Base-by-base conservation (phyloP, 345 rosid genomes). In the Conringia planisiliqua region DNA sequence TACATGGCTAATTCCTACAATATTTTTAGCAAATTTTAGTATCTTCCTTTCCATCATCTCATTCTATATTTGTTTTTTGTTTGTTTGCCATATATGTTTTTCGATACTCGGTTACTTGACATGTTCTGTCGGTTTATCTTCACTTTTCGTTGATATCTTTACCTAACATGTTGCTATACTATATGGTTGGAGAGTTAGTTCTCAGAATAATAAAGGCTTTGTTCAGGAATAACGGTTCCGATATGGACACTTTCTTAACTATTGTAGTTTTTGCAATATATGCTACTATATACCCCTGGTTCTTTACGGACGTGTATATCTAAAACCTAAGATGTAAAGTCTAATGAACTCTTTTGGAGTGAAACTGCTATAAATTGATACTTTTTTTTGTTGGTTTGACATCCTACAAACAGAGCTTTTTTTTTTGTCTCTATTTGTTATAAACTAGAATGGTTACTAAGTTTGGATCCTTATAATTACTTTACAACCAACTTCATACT, bases 151-250 rank as follows among this genome's bases (percentile, higher is more conserved):
- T 65, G 16, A 30, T 63, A 40, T 64, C 30, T 22, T 56, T 55
- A 44, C 56, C 48, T 39, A 20, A 55, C 65, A 64, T 43, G 71
- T 55, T 55, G 70, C 62, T 39, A 13, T 60, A 51, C 10, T 42
- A 64, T 55, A 73, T 55, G 57, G 65, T 65, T 55, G 77, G 56
- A 64, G 32, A 43, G 56, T 73, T 73, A 51, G 10, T 29, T 62
- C 24, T 40, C 12, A 29, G 33, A 48, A 51, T 13, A 26, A 16
- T 61, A 18, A 72, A 48, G 26, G 62, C 33, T 42, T 26, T 60
- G 60, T 46, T 70, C 57, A 33, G 36, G 57, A 13, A 11, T 59
- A 18, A 33, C 35, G 62, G 57, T 35, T 69, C 61, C 18, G 55
- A 56, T 69, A 69, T 52, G 64, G 64, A 42, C 39, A 69, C 55